A percentile compares a stretch with the other conserved stretches of the same genome.
phyloP scores from a whole-genome alignment of 768 basidiomycete genomes.

The Lactarius deliciosus region DNA sequence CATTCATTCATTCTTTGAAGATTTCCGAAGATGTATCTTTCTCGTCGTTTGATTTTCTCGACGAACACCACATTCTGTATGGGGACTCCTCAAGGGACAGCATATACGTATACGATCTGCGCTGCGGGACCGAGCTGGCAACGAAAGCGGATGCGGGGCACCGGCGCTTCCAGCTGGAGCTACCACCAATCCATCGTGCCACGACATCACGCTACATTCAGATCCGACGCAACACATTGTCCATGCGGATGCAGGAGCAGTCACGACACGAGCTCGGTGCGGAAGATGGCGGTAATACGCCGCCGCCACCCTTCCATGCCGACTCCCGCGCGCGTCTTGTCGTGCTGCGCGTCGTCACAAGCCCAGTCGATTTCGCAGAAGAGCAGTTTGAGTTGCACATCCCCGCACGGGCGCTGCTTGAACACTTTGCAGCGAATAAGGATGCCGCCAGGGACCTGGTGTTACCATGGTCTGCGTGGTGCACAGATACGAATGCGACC shows the following conservation, averaged over 20 bases:
- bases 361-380: constrained; percentile 13
- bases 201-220: constrained; percentile 18
- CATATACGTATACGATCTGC: constrained; percentile 20
- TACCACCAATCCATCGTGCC: constrained; percentile 11
- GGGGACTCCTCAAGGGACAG: constrained; percentile 7
- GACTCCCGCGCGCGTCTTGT: constrained; percentile 18
- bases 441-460: background rate
- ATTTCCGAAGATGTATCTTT: background rate
- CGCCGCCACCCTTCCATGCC: constrained; percentile 9
- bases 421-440: background rate
- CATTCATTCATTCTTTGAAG: background rate
- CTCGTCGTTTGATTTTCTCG: constrained; percentile 23
- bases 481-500: background rate
- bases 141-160: background rate
- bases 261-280: background rate
- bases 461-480: constrained; percentile 16
- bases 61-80: constrained; percentile 21
- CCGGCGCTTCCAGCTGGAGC: constrained; percentile 8
- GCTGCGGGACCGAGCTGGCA: background rate
- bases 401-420: constrained; percentile 9
- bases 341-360: constrained; percentile 13
- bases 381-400: constrained; percentile 22
- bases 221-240: constrained; percentile 17
- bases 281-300: background rate
- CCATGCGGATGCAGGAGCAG: background rate